Conservation (phyloP, 352 stramenopile species). For the Pythium dissotocum region DNA sequence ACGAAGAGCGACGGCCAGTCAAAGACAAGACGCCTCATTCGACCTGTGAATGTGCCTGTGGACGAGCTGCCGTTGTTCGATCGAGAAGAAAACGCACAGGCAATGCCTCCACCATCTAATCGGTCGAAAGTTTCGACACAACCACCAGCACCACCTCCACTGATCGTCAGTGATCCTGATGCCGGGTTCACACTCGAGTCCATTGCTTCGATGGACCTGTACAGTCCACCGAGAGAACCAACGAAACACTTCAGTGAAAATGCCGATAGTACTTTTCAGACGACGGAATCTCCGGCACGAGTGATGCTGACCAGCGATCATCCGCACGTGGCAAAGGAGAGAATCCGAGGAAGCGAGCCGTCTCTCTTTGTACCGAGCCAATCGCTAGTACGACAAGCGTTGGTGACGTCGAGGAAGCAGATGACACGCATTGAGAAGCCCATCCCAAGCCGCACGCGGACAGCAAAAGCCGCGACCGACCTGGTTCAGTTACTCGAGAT, state of each 20-base stretch:
- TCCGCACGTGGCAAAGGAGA: not conserved
- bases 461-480: not conserved
- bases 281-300: too few relatives aligned
- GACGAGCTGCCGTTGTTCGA: conserved; percentile 9
- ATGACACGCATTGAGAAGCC: not conserved
- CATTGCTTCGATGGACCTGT: conserved; percentile 21
- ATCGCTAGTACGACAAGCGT: not conserved
- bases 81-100: not conserved
- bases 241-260: not conserved
- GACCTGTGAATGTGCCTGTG: not conserved
- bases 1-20: not conserved
- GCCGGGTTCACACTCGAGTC: conserved; percentile 12
- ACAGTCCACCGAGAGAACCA: conserved; percentile 1
- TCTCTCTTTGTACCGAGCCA: conserved; percentile 7
- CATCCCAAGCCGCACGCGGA: not conserved
- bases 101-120: too few relatives aligned
- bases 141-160: not conserved
- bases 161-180: not conserved
- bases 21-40: not conserved
- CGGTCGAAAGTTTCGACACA: too few relatives aligned
- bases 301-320: too few relatives aligned
- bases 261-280: too few relatives aligned
- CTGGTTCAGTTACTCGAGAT: conserved; percentile 17
- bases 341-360: not conserved
- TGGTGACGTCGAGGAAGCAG: not conserved